Conservation (phyloP, 2,329 filamentous ascomycete species). For the Rutstroemia sp. region DNA sequence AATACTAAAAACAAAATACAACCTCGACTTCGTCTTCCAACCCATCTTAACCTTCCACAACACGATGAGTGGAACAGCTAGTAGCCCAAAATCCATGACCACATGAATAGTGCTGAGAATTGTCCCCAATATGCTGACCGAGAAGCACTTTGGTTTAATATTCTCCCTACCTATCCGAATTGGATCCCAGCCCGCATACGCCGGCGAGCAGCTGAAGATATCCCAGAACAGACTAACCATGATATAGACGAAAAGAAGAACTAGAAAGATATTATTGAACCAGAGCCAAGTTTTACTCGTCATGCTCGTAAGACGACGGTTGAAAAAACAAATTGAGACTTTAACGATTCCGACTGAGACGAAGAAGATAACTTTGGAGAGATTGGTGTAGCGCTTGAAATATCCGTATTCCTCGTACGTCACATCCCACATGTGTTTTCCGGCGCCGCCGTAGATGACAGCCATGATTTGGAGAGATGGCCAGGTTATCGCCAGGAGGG, state of each 20-base stretch:
- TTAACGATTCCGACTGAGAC: constrained; percentile 54
- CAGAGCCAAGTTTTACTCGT: constrained; percentile 26
- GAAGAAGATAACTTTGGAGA: constrained; percentile 97
- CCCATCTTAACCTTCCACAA: constrained; percentile 31
- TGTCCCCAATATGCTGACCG: constrained; percentile 14
- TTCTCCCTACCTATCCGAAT: not conserved
- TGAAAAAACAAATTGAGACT: constrained; percentile 32
- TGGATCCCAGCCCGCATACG: constrained; percentile 5
- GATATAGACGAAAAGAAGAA: not conserved
- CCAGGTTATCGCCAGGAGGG: constrained; percentile 24
- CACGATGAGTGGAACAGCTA: constrained; percentile 31
- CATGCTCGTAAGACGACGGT: constrained; percentile 30
- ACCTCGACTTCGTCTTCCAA: constrained; percentile 25
- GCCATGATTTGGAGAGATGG: constrained; percentile 25
- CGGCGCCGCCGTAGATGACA: constrained; percentile 22
- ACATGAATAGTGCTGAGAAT: constrained; percentile 30
- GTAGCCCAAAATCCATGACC: constrained; percentile 29
- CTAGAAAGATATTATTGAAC: constrained; percentile 26
- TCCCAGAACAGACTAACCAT: constrained; percentile 2
- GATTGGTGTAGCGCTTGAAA: constrained; percentile 68
- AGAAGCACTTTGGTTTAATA: not conserved
- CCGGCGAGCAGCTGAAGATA: not conserved
- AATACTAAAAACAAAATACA: constrained; percentile 30
- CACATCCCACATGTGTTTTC: constrained; percentile 28
- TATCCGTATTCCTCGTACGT: constrained; percentile 30